phyloP scores from a whole-genome alignment of 1,139 yeast species.

The Sugiyamaella neomexicana region DNA sequence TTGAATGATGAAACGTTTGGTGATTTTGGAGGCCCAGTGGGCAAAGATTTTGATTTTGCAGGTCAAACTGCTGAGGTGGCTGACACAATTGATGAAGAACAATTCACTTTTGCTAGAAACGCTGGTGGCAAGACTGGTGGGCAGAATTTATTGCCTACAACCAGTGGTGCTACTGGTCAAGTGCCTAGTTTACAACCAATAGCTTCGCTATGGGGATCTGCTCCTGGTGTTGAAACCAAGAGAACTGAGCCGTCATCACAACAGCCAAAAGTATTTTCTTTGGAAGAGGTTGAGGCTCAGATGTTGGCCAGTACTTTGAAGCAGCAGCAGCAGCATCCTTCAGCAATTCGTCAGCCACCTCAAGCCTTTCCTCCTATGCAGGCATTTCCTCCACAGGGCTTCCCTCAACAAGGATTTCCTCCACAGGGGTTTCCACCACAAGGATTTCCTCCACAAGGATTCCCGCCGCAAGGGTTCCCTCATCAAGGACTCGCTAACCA shows the following conservation, averaged over 20 bases:
- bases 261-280: conserved; percentile 48
- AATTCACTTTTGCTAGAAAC: conserved; percentile 32
- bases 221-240: conserved; percentile 24
- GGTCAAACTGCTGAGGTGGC: conserved; percentile 43
- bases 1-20: conserved; percentile 91
- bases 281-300: conserved; percentile 78
- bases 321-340: neutral
- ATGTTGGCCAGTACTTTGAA: conserved; percentile 44
- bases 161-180: conserved; percentile 19
- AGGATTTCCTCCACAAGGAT: conserved; percentile 20
- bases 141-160: conserved; percentile 16
- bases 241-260: conserved; percentile 13
- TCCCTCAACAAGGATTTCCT: conserved; percentile 17
- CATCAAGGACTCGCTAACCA: conserved; percentile 18
- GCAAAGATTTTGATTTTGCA: conserved; percentile 78
- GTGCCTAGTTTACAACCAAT: conserved; percentile 57
- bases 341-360: conserved; percentile 14
- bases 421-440: conserved; percentile 11
- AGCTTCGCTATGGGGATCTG: conserved; percentile 62
- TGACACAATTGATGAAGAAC: conserved; percentile 40
- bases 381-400: conserved; percentile 22
- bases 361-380: conserved; percentile 26
- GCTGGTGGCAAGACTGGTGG: conserved; percentile 12
- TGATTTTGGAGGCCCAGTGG: conserved; percentile 46
- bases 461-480: conserved; percentile 17